These are phyloP conservation scores for Monascus ruber DNA, from an alignment of 2,329 filamentous ascomycete species.

Conservation along the genomic window DNA sequence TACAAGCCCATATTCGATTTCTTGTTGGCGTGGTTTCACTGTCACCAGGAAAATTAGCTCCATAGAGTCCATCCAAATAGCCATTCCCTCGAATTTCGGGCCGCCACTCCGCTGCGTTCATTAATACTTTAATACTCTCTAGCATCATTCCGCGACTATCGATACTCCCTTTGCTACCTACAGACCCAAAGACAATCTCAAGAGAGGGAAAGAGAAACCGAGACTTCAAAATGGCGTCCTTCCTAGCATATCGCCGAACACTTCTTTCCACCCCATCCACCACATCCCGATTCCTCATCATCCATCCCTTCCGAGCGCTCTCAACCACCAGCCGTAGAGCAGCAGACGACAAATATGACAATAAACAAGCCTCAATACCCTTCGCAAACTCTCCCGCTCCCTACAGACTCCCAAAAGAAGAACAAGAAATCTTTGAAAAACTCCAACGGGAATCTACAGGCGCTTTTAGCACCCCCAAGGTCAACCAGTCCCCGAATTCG, in stretches of 20 bases:
- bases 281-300: conserved; percentile 10
- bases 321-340: conserved; percentile 15
- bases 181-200: too few species aligned
- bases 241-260: conserved; percentile 18
- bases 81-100: too few species aligned
- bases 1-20: too few species aligned
- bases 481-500: conserved; percentile 40
- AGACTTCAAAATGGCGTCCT: conserved; percentile 8
- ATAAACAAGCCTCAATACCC: conserved; percentile 18
- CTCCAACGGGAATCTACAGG: conserved; percentile 69
- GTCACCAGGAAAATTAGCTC: too few species aligned
- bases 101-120: neutral
- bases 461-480: conserved; percentile 58
- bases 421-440: conserved; percentile 82
- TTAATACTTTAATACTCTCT: neutral
- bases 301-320: conserved; percentile 11
- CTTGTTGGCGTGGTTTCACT: too few species aligned
- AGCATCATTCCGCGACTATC: neutral
- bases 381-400: conserved; percentile 52
- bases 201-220: neutral
- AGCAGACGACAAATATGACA: conserved; percentile 12
- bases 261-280: conserved; percentile 33
- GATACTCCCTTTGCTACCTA: neutral
- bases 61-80: too few species aligned
- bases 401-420: conserved; percentile 73